Evolutionary conservation across 75 land plant genomes (phyloP), one percentile per base, ranked within the genome.

Genomic region (Picea glauca): DNA sequence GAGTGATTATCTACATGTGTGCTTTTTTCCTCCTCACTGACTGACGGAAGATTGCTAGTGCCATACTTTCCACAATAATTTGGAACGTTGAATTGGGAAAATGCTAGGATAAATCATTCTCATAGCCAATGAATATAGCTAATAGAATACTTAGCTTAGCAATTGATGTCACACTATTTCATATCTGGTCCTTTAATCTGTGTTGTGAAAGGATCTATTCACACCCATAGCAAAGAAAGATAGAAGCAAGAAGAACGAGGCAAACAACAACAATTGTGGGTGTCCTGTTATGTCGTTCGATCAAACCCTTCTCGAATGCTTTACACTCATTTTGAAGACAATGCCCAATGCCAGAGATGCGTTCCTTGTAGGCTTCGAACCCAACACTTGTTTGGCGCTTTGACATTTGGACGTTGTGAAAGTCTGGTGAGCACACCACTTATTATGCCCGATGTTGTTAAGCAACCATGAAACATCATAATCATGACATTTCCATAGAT

Each of bases 181-280:
- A 78, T 30, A 73, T 81, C 76, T 26, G 92, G 92, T 12, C 92
- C 90, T 60, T 61, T 79, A 13, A 81, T 79, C 62, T 76, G 76
- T 23, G 86, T 77, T 9, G 83, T 62, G 81, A 88, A 90, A 8
- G 90, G 92, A 65, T 90, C 83, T 58, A 88, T 82, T 4, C 87
- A 67, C 23, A 90, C 87, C 92, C 92, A 88, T 15, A 88, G 56
- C 56, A 90, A 79, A 12, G 92, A 90, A 90, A 88, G 74, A 88
- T 90, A 77, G 92, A 88, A 13, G 92, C 92, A 59, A 88, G 80
- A 31, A 90, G 86, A 64, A 88, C 73, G 33, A 90, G 86, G 90
- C 91, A 88, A 30, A 90, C 90, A 30, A 90, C 82, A 38, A 90
- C 86, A 66, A 90, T 88, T 30, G 91, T 90, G 23, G 92, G 92